Evolutionary conservation across 345 rosid species (phyloP).

Genomic region (Moringa oleifera): DNA sequence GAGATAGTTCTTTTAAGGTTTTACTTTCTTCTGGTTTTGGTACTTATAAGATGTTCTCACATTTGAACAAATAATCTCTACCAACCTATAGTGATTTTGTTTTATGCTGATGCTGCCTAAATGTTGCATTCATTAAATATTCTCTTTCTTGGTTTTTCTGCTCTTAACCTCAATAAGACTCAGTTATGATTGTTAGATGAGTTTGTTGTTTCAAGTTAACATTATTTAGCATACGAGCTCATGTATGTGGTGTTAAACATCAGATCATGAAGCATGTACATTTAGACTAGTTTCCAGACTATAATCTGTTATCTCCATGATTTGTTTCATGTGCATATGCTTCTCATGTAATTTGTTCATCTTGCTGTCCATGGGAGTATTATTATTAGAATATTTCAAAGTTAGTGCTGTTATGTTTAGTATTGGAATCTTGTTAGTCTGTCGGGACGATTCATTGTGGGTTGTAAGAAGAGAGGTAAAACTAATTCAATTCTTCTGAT

Average conservation of each 20-base stretch:
- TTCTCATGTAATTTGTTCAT: too few species aligned
- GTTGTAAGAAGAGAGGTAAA: background rate
- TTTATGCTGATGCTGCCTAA: background rate
- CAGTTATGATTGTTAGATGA: too few species aligned
- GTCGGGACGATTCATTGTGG: background rate
- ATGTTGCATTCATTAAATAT: background rate
- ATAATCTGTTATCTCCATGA: background rate
- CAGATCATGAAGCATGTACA: background rate
- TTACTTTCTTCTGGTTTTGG: background rate
- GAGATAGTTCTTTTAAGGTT: background rate
- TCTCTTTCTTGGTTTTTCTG: too few species aligned
- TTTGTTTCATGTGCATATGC: background rate
- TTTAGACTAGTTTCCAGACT: background rate
- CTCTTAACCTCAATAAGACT: too few species aligned
- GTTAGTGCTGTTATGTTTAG: too few species aligned
- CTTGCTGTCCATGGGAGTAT: background rate
- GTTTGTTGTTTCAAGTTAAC: too few species aligned
- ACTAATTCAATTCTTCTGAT: background rate
- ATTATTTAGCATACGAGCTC: too few species aligned
- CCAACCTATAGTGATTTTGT: background rate
- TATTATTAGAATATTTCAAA: too few species aligned
- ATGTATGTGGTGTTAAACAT: background rate
- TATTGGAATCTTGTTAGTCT: too few species aligned
- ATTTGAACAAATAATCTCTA: background rate
- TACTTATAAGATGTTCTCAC: background rate